phyloP scores from a whole-genome alignment of 129 eudicot genomes.

The Pittosporum tobira region DNA sequence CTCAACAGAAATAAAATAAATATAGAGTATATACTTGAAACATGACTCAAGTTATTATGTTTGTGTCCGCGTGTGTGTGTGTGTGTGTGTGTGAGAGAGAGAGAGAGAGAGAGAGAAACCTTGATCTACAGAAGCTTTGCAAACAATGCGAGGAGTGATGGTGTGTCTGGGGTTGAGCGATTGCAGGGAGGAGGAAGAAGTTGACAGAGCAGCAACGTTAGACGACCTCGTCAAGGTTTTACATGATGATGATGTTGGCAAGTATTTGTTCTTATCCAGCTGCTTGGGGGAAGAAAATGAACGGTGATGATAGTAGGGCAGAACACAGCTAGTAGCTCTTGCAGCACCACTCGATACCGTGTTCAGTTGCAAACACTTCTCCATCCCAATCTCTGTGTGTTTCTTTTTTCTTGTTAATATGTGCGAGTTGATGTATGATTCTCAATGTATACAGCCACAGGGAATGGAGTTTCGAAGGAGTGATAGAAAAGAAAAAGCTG shows the following conservation, averaged over 20 bases:
- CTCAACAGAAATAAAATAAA: too few species aligned
- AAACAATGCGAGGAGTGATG: constrained; percentile 23
- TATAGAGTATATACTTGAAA: too few species aligned
- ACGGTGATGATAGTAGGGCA: constrained; percentile 19
- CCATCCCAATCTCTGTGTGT: constrained; percentile 14
- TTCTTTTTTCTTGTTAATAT: not conserved
- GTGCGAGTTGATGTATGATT: not conserved
- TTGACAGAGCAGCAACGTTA: constrained; percentile 1
- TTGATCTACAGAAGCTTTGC: constrained; percentile 36
- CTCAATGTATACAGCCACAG: not conserved
- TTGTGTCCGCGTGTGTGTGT: not conserved
- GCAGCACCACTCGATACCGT: constrained; percentile 8
- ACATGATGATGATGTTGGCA: constrained; percentile 8
- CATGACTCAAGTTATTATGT: too few species aligned
- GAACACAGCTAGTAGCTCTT: constrained; percentile 27
- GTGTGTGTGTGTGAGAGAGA: not conserved
- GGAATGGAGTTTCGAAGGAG: not conserved
- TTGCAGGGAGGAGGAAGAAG: constrained; percentile 15
- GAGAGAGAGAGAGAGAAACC: constrained; percentile 25
- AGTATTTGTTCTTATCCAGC: constrained; percentile 8
- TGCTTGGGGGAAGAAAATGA: constrained; percentile 9
- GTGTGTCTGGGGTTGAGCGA: constrained; percentile 15
- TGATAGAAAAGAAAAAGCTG: not conserved
- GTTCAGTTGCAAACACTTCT: constrained; percentile 32
- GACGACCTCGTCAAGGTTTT: constrained; percentile 3